These are phyloP conservation scores for Acanthamoeba culbertsoni DNA, from an alignment of 208 protist species.

Conservation along the genomic window DNA sequence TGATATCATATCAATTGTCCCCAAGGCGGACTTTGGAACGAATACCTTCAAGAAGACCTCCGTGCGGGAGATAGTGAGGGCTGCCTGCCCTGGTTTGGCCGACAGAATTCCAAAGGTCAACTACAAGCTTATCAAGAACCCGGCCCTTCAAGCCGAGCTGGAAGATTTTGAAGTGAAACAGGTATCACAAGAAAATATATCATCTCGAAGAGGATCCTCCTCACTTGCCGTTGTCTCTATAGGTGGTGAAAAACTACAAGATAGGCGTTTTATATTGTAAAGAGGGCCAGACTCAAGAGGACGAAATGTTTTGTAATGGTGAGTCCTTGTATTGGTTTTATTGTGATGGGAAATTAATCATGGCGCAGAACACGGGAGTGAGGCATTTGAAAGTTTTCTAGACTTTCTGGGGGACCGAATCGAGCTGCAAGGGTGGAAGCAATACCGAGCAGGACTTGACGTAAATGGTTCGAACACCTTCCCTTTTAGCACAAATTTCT, in stretches of 20 bases:
- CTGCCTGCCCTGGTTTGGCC: neutral
- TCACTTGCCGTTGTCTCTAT: neutral
- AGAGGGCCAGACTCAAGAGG: slow-evolving; percentile 58
- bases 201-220: neutral
- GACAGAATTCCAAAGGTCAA: slow-evolving; percentile 17
- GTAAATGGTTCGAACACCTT: slow-evolving; percentile 3
- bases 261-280: slow-evolving; percentile 61
- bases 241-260: slow-evolving; percentile 50
- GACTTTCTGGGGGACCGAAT: slow-evolving; percentile 64
- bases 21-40: slow-evolving; percentile 10
- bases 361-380: slow-evolving; percentile 60
- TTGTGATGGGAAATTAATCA: neutral
- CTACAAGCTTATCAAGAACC: slow-evolving; percentile 36
- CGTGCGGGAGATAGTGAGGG: neutral
- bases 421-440: slow-evolving; percentile 49
- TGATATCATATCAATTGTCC: neutral
- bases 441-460: slow-evolving; percentile 67
- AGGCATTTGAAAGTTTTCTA: slow-evolving; percentile 61
- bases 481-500: neutral
- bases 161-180: slow-evolving; percentile 58
- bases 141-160: neutral
- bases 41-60: slow-evolving; percentile 41
- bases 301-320: slow-evolving; percentile 63
- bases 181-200: neutral
- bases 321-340: neutral